Evolutionary conservation across 768 basidiomycete genomes (phyloP).

Genomic region (Brasilioporus rufonigricans): DNA sequence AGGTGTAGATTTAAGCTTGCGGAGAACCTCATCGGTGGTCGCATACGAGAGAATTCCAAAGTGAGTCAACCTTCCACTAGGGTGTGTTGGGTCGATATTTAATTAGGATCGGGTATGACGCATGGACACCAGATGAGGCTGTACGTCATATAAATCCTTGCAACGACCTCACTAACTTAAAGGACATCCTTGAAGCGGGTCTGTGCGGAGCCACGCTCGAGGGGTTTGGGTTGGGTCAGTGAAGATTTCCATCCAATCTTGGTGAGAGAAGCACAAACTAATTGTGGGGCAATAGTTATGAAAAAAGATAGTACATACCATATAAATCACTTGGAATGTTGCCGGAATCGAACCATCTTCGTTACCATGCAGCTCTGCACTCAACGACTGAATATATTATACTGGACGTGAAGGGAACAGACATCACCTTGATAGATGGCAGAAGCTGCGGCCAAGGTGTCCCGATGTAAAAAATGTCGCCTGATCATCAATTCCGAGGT

Average conservation of each 20-base stretch:
- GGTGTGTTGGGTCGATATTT: too few species aligned
- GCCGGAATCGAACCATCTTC: conserved; percentile 86
- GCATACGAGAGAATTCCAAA: too few species aligned
- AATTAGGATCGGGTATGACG: not conserved
- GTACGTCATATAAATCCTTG: not conserved
- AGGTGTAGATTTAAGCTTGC: too few species aligned
- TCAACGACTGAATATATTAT: not conserved
- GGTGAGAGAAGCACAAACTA: not conserved
- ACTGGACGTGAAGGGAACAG: not conserved
- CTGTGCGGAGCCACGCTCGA: conserved; percentile 60
- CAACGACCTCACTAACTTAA: conserved; percentile 17
- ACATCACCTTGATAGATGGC: conserved; percentile 86
- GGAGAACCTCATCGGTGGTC: too few species aligned
- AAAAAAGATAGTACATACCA: conserved; percentile 49
- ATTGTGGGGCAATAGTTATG: not conserved
- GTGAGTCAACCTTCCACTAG: too few species aligned
- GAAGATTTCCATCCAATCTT: conserved; percentile 87
- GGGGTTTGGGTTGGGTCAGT: conserved; percentile 60
- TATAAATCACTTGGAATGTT: conserved; percentile 94
- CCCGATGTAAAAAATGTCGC: conserved; percentile 67
- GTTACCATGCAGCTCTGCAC: conserved; percentile 76
- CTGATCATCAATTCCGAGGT: conserved; percentile 34
- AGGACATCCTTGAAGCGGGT: conserved; percentile 63
- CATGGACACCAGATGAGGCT: too few species aligned
- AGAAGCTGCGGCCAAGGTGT: conserved; percentile 87